Evolutionary conservation across 148 eudicot species (phyloP).

Genomic region (Drosera capensis): DNA sequence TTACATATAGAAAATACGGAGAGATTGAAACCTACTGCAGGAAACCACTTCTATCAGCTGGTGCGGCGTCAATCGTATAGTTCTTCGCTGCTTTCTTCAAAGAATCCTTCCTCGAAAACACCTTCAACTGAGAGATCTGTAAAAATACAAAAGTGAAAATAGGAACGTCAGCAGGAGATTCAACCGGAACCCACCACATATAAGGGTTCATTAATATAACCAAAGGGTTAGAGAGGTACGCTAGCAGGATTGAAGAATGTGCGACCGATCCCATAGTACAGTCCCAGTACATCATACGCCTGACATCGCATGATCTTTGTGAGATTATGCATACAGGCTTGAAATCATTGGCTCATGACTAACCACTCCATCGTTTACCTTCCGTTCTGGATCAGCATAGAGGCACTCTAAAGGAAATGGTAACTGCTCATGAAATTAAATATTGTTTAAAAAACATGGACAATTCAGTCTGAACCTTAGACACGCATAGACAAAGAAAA

Average conservation of each 20-base stretch:
- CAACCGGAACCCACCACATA: not conserved
- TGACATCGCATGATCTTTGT: slow-evolving; percentile 14
- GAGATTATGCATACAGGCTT: no score
- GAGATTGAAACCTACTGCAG: slow-evolving; percentile 91
- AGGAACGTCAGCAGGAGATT: not conserved
- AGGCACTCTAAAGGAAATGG: slow-evolving; percentile 72
- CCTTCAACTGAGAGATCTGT: slow-evolving; percentile 54
- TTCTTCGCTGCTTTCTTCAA: slow-evolving; percentile 59
- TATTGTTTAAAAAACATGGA: no score
- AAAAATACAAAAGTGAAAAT: not conserved
- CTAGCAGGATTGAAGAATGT: slow-evolving; percentile 95
- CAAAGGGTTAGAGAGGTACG: slow-evolving; percentile 22
- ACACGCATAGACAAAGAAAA: no score
- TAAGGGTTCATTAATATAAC: not conserved
- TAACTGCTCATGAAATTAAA: slow-evolving; percentile 21
- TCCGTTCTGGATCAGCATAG: slow-evolving; percentile 89
- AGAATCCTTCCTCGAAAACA: slow-evolving; percentile 51
- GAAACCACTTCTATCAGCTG: slow-evolving; percentile 61
- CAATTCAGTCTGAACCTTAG: no score
- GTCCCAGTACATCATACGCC: slow-evolving; percentile 87
- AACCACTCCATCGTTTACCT: slow-evolving; percentile 24
- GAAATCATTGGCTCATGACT: no score
- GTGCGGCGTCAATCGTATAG: slow-evolving; percentile 80
- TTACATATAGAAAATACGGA: no score
- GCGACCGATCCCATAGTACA: slow-evolving; percentile 86